These are phyloP conservation scores for Nannizziopsis arthrosporioides DNA, from an alignment of 2,329 filamentous ascomycete species.

Conservation along the genomic window DNA sequence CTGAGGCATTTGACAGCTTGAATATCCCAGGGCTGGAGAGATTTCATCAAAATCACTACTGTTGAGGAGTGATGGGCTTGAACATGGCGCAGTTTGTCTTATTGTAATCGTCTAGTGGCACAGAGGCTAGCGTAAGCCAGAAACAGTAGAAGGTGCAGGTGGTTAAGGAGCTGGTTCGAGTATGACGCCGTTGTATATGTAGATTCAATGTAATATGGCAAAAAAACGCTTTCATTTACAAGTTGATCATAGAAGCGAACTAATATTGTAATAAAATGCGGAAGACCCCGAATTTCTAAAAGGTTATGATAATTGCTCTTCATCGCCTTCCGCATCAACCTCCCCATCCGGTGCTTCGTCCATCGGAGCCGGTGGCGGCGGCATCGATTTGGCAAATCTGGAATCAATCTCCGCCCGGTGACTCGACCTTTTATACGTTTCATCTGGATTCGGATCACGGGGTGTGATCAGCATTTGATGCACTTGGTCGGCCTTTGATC, in stretches of 20 bases:
- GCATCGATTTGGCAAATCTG: conserved; percentile 29
- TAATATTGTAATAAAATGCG: neutral
- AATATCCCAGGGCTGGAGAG: too few relatives aligned
- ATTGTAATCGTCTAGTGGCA: too few relatives aligned
- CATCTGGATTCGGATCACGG: conserved; percentile 40
- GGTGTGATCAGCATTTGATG: conserved; percentile 44
- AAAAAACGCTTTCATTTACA: neutral
- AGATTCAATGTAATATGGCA: too few relatives aligned
- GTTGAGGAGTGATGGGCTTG: too few relatives aligned
- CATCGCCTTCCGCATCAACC: conserved; percentile 17
- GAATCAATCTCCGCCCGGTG: conserved; percentile 38
- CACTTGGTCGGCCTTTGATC: conserved; percentile 38
- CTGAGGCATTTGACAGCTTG: too few relatives aligned
- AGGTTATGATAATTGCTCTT: neutral
- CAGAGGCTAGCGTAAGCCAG: too few relatives aligned
- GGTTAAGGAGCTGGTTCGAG: too few relatives aligned
- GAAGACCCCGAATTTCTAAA: neutral
- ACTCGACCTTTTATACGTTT: conserved; percentile 37
- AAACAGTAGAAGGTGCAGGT: too few relatives aligned
- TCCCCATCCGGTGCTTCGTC: conserved; percentile 18
- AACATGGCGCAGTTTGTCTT: too few relatives aligned
- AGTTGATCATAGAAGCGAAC: neutral
- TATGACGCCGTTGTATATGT: too few relatives aligned
- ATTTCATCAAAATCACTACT: too few relatives aligned
- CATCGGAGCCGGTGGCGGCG: conserved; percentile 22